Evolutionary conservation across 2,329 filamentous ascomycete genomes (phyloP), one percentile per base, ranked within the genome.

Genomic region (Corynespora cassiicola): DNA sequence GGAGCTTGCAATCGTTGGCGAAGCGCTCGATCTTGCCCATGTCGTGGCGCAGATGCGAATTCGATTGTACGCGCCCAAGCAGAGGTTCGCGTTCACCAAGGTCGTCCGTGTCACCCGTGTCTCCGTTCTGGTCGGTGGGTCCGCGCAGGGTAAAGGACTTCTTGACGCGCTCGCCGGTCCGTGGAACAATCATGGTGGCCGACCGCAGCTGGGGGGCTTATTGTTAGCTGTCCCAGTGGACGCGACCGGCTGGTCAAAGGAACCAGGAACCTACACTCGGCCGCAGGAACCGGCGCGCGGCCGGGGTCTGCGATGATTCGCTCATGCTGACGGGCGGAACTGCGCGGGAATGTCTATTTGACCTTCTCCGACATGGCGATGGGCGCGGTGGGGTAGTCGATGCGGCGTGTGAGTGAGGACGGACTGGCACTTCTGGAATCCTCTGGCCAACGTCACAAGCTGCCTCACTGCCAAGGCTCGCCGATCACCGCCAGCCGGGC

Each of bases 131-230:
- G 59, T 73, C 75, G 14, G 55, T 48, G 20, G 34, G 39, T 16
- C 55, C 37, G 56, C 86, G 85, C 18, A 96, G 76, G 15, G 86
- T 92, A 55, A 96, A 90, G 46, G 86, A 80, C 47, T 87, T 87
- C 60, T 84, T 86, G 30, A 90, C 81, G 49, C 90, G 87, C 69
- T 95, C 88, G 58, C 92, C 91, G 3, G 90, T 96, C 42, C 80
- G 77, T 6, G 92, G 90, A 37, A 95, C 80, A 54, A 97, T 87
- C 66, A 95, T 90, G 28, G 89, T 94, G 51, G 88, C 88, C 64
- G 92, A 87, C 52, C 87, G 85, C 45, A 95, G 77, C 78, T 90
- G 55, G 38, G 14, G 23, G 23, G 26, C 6, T 5, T 40, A 6
- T 36, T 38, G 57, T 66, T 19, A 63, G 56, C 42, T 39, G 29